Conservation (phyloP, 2,329 filamentous ascomycete species). For the Thelonectria rubi region DNA sequence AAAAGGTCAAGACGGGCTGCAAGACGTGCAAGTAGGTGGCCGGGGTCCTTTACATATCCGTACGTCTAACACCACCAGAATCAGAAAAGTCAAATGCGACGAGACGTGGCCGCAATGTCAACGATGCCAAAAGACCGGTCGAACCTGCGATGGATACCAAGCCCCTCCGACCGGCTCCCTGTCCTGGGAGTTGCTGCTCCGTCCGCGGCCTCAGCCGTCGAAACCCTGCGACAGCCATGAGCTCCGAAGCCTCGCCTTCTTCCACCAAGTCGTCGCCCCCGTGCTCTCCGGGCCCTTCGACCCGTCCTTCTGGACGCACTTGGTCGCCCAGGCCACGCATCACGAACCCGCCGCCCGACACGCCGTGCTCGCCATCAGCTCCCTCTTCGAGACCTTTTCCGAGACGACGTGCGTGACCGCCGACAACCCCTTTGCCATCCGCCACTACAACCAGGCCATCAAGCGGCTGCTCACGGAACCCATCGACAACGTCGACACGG, state of each 20-base stretch:
- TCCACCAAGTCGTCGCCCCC: slow-evolving; percentile 49
- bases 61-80: slow-evolving; percentile 45
- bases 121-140: slow-evolving; percentile 61
- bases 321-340: slow-evolving; percentile 50
- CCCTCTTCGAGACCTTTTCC: slow-evolving; percentile 48
- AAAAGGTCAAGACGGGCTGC: slow-evolving; percentile 58
- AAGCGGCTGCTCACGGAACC: slow-evolving; percentile 42
- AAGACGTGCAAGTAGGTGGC: slow-evolving; percentile 62
- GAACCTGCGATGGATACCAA: slow-evolving; percentile 65
- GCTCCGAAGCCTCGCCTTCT: slow-evolving; percentile 49
- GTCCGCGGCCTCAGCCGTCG: slow-evolving; percentile 32
- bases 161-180: slow-evolving; percentile 42
- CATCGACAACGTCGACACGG: slow-evolving; percentile 42
- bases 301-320: slow-evolving; percentile 53
- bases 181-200: slow-evolving; percentile 50
- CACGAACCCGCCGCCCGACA: slow-evolving; percentile 51
- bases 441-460: slow-evolving; percentile 55
- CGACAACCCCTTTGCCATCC: slow-evolving; percentile 46
- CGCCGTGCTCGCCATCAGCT: slow-evolving; percentile 51
- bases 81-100: slow-evolving; percentile 67
- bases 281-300: slow-evolving; percentile 48
- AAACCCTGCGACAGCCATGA: slow-evolving; percentile 38
- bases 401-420: slow-evolving; percentile 14
- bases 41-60: not conserved
- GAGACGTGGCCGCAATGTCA: slow-evolving; percentile 61